Conservation (phyloP, 23 red algal genomes). For the Gracilaria gracilis region DNA sequence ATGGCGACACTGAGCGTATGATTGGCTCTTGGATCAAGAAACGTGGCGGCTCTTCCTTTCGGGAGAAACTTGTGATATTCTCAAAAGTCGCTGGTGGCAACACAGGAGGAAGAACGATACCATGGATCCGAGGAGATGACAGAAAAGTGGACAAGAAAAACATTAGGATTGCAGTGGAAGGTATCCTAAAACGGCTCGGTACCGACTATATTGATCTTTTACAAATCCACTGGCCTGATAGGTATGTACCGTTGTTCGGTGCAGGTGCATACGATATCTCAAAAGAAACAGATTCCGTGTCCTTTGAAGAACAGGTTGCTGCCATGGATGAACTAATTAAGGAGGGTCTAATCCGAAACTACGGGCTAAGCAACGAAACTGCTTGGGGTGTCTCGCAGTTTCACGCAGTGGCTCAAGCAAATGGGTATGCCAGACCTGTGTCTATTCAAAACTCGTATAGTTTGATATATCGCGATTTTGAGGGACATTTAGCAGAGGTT, state of each 20-base stretch:
- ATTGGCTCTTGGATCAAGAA: constrained; percentile 85
- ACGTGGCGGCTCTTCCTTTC: constrained; percentile 62
- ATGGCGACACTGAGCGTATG: constrained; percentile 76
- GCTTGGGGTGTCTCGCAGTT: constrained; percentile 76
- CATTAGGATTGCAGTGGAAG: constrained; percentile 77
- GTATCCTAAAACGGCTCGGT: constrained; percentile 71
- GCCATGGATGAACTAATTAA: constrained; percentile 79
- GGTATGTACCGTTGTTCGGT: constrained; percentile 94
- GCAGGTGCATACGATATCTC: constrained; percentile 69
- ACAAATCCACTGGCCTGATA: constrained; percentile 97
- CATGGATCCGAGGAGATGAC: constrained; percentile 47
- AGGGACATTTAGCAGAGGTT: constrained; percentile 76
- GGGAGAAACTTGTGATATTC: constrained; percentile 75
- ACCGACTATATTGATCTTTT: constrained; percentile 92
- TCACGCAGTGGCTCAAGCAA: constrained; percentile 15
- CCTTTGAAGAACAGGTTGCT: constrained; percentile 71
- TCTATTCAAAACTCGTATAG: constrained; percentile 92
- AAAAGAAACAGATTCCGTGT: constrained; percentile 53
- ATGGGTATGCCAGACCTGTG: constrained; percentile 62
- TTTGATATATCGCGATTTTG: constrained; percentile 86
- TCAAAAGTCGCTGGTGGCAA: constrained; percentile 82
- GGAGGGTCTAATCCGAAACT: constrained; percentile 77
- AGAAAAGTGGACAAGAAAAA: constrained; percentile 39
- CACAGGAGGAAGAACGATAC: neutral
- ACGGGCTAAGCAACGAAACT: constrained; percentile 96